phyloP scores from a whole-genome alignment of 495 filamentous ascomycete species.

The Neurospora intermedia region DNA sequence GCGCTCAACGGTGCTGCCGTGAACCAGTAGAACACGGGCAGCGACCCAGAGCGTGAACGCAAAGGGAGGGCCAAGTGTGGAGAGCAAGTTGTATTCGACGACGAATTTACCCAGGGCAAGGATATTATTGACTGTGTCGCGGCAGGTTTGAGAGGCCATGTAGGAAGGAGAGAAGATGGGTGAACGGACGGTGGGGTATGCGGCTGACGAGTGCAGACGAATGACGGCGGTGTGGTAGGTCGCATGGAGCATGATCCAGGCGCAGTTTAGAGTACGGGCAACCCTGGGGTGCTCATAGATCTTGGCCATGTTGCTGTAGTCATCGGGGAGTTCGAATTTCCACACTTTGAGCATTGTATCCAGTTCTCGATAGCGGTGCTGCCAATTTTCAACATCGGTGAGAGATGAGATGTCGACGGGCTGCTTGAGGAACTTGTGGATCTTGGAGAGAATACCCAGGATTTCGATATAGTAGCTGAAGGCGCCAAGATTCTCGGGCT shows the following conservation, averaged over 20 bases:
- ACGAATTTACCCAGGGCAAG: slow-evolving; percentile 65
- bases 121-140: slow-evolving; percentile 75
- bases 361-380: slow-evolving; percentile 72
- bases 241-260: slow-evolving; percentile 85
- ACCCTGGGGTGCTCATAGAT: slow-evolving; percentile 49
- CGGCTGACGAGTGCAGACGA: slow-evolving; percentile 81
- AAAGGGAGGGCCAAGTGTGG: slow-evolving; percentile 76
- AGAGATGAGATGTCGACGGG: slow-evolving; percentile 79
- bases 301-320: slow-evolving; percentile 71
- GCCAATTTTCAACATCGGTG: slow-evolving; percentile 80
- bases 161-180: slow-evolving; percentile 80
- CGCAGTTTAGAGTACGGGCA: slow-evolving; percentile 59
- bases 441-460: slow-evolving; percentile 71
- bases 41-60: slow-evolving; percentile 88
- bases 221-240: slow-evolving; percentile 69
- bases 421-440: slow-evolving; percentile 75
- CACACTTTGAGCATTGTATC: slow-evolving; percentile 67
- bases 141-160: slow-evolving; percentile 68
- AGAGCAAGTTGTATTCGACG: slow-evolving; percentile 57
- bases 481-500: slow-evolving; percentile 70
- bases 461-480: slow-evolving; percentile 84
- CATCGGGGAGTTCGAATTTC: slow-evolving; percentile 71
- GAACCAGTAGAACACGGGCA: slow-evolving; percentile 74
- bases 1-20: slow-evolving; percentile 77
- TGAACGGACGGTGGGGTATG: slow-evolving; percentile 77